phyloP scores from a whole-genome alignment of 306 rosid genomes.

The Hippophae rhamnoides region DNA sequence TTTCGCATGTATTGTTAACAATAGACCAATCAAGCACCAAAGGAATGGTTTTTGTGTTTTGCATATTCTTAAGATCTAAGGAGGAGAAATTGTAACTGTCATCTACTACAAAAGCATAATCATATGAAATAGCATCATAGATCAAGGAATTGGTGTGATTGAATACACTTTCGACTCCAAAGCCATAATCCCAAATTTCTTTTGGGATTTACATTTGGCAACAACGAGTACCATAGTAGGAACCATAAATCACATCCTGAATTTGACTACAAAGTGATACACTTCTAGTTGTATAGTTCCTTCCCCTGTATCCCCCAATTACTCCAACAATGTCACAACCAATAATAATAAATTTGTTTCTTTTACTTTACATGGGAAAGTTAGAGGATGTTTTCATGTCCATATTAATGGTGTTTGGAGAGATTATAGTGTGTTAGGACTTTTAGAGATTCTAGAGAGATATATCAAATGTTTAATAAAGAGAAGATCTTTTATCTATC shows the following conservation, averaged over 20 bases:
- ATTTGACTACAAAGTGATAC: neutral
- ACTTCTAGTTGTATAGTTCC: neutral
- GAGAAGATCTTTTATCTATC: no score
- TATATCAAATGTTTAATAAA: no score
- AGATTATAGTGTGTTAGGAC: no score
- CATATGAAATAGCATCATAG: neutral
- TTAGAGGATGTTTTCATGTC: neutral
- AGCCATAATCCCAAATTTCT: neutral
- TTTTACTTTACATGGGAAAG: neutral
- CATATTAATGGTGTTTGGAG: no score
- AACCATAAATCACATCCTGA: neutral
- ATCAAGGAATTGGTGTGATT: neutral
- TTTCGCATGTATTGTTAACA: slow-evolving; percentile 5
- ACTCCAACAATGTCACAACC: neutral
- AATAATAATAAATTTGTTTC: neutral
- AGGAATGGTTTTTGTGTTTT: neutral
- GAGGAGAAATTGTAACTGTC: slow-evolving; percentile 1
- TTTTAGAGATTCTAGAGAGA: no score
- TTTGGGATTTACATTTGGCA: neutral
- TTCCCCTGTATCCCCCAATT: neutral
- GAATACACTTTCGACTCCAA: no score
- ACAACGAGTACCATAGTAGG: neutral
- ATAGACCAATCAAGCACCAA: slow-evolving; percentile 18
- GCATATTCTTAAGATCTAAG: neutral
- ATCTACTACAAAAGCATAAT: slow-evolving; percentile 3